These are phyloP conservation scores for Chaetomidium leptoderma DNA, from an alignment of 495 filamentous ascomycete species.

Conservation along the genomic window DNA sequence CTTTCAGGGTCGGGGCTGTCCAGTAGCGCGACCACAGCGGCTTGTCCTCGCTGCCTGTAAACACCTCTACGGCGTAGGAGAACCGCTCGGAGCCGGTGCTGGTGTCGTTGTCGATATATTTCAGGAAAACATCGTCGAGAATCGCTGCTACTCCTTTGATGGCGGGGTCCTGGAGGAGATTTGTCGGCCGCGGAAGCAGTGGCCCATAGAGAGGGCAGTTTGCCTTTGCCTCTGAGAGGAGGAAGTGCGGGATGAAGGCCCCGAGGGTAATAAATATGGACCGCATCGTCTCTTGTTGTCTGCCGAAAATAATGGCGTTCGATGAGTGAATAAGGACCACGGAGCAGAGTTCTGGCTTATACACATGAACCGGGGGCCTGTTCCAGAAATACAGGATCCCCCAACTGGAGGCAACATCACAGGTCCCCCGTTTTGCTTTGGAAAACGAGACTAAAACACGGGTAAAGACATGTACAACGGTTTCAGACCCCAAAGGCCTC, in stretches of 20 bases:
- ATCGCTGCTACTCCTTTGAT: conserved; percentile 26
- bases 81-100: conserved; percentile 34
- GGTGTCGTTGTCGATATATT: conserved; percentile 37
- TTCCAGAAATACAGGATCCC: too few relatives aligned
- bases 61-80: conserved; percentile 49
- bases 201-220: conserved; percentile 50
- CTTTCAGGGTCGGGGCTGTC: conserved; percentile 41
- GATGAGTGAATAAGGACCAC: too few relatives aligned
- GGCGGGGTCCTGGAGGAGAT: conserved; percentile 27
- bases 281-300: neutral
- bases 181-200: conserved; percentile 40
- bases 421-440: too few relatives aligned
- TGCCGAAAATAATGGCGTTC: neutral
- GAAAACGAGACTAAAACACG: too few relatives aligned
- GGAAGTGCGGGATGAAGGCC: neutral
- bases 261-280: neutral
- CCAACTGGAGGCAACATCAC: too few relatives aligned
- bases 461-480: too few relatives aligned
- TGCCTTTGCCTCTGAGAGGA: conserved; percentile 24
- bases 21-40: conserved; percentile 47
- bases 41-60: conserved; percentile 38
- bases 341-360: too few relatives aligned
- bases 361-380: too few relatives aligned
- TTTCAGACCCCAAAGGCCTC: too few relatives aligned
- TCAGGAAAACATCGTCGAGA: conserved; percentile 30